phyloP scores from a whole-genome alignment of 2,329 filamentous ascomycete species.

The Trichoderma lentiforme region DNA sequence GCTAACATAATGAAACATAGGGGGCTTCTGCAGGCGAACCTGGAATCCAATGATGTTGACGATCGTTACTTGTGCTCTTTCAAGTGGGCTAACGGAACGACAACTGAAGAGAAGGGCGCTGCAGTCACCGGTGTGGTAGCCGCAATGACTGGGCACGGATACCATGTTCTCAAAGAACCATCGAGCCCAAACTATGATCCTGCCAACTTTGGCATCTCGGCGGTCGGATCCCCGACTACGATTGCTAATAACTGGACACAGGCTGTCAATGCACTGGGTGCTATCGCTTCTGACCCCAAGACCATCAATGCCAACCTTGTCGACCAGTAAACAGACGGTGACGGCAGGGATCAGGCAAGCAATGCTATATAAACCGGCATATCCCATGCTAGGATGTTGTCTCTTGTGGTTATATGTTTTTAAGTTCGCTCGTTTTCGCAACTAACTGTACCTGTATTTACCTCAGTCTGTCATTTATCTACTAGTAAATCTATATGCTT shows the following conservation, averaged over 20 bases:
- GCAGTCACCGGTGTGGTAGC: not conserved
- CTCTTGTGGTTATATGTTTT: not conserved
- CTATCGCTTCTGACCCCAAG: not conserved
- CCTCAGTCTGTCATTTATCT: not conserved
- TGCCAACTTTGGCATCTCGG: not conserved
- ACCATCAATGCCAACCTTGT: not conserved
- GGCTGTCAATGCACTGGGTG: not conserved
- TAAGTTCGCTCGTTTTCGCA: not conserved
- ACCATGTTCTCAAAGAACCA: not conserved
- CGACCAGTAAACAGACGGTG: not conserved
- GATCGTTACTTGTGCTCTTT: not conserved
- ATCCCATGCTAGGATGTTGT: not conserved
- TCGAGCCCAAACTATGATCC: not conserved
- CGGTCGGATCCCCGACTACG: not conserved
- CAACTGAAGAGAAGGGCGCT: not conserved
- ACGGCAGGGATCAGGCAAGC: not conserved
- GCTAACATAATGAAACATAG: not conserved
- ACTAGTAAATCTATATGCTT: not conserved
- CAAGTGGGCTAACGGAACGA: not conserved
- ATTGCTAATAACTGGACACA: not conserved
- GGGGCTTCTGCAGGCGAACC: not conserved
- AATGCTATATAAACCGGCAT: not conserved
- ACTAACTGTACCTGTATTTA: not conserved
- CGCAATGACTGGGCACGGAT: not conserved
- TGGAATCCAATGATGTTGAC: not conserved